Evolutionary conservation across 2,329 filamentous ascomycete species (phyloP), one percentile per base, ranked within the genome.

Genomic region (Trichoderma lentiforme): DNA sequence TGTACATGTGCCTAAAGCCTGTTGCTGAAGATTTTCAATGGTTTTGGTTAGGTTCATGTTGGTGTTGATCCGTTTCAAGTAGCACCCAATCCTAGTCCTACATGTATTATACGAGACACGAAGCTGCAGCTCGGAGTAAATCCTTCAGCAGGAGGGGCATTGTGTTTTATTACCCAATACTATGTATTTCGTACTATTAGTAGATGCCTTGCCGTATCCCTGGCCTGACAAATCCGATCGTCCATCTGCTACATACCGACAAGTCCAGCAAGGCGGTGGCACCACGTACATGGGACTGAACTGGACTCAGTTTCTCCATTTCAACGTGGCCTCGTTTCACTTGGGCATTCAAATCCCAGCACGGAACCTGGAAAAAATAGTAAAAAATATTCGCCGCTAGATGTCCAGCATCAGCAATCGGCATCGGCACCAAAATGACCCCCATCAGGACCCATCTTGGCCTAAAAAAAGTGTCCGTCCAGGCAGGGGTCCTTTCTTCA

Each of bases 291-390:
- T 43, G 36, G 36, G 36, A 39, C 36, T 39, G 30, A 32, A 58
- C n/a, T 36, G 5, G 6, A 36, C 15, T 14, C n/a, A 53, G 26
- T 32, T 61, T 60, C 34, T 51, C 56, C 36, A 60, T 51, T 61
- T 30, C 56, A 61, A 61, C 36, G 56, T 60, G 66, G 66, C 66
- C 21, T 69, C 14, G 66, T 69, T 69, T 69, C 56, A 51, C 56
- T 47, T 69, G 66, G 28, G 56, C 51, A 26, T 65, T 34, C 24
- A 39, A 28, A 30, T 43, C 47, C 11, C 2, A 26, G n/a, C n/a
- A 28, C 34, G 9, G 26, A 43, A 43, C 15, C 14, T 39, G 39
- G 15, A 6, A 43, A n/a, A 43, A 43, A 43, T 39, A 43, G 7
- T 43, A 43, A 43, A 43, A 43, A 43, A 11, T 21, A 9, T n/a